Evolutionary conservation across 1,284 basidiomycete species (phyloP).

Genomic region (Moniliophthora roreri): DNA sequence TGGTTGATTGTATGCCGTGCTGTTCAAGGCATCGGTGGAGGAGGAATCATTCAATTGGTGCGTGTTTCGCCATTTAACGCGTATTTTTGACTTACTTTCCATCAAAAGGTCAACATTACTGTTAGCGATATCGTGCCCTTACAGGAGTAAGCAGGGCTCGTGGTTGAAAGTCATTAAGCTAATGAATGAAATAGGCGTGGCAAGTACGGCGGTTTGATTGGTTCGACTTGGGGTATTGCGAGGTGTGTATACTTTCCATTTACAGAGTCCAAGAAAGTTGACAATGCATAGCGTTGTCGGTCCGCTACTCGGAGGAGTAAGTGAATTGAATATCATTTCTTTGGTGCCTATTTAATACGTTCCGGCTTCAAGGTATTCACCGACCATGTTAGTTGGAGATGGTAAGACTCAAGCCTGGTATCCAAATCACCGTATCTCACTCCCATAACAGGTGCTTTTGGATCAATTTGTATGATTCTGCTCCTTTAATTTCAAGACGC

Average conservation of each 20-base stretch:
- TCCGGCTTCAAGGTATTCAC: slow-evolving; percentile 50
- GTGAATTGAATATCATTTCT: slow-evolving; percentile 22
- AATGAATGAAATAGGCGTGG: slow-evolving; percentile 52
- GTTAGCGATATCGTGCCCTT: slow-evolving; percentile 81
- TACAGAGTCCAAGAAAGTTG: not conserved
- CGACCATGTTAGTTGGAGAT: slow-evolving; percentile 74
- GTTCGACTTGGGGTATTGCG: slow-evolving; percentile 80
- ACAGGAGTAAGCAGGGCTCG: slow-evolving; percentile 54
- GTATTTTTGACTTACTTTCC: not conserved
- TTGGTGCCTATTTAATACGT: not conserved
- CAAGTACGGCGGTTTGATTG: slow-evolving; percentile 72
- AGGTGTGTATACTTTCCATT: slow-evolving; percentile 33
- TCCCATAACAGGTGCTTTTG: slow-evolving; percentile 60
- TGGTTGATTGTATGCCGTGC: slow-evolving; percentile 77
- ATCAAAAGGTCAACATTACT: slow-evolving; percentile 57
- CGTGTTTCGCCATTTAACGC: slow-evolving; percentile 5
- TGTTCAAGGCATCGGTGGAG: slow-evolving; percentile 82
- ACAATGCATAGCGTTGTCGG: slow-evolving; percentile 59
- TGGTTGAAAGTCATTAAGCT: not conserved
- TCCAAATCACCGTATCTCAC: not conserved
- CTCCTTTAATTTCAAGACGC: slow-evolving; percentile 8
- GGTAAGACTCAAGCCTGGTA: slow-evolving; percentile 43
- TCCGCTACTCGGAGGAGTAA: slow-evolving; percentile 72
- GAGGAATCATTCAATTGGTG: slow-evolving; percentile 64
- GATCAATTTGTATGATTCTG: slow-evolving; percentile 59